These are phyloP conservation scores for Eutypella sp. DNA, from an alignment of 2,329 filamentous ascomycete species.

Conservation along the genomic window DNA sequence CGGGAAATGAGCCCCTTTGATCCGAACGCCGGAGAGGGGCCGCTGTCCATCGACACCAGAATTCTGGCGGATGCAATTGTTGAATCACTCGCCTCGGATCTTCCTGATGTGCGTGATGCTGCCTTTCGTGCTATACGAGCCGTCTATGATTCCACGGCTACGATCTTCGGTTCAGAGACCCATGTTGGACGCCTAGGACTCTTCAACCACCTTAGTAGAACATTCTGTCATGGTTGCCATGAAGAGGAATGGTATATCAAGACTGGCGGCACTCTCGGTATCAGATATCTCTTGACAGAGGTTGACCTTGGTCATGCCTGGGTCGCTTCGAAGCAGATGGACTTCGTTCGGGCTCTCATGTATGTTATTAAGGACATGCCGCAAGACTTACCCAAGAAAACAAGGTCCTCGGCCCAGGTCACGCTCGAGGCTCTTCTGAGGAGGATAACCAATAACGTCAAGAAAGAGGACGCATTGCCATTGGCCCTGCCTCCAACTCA, in stretches of 20 bases:
- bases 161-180: conserved; percentile 71
- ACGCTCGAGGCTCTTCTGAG: conserved; percentile 76
- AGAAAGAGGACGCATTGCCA: conserved; percentile 68
- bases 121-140: conserved; percentile 74
- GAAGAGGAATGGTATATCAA: conserved; percentile 99
- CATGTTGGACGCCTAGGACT: conserved; percentile 74
- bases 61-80: conserved; percentile 85
- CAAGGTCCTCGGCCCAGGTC: conserved; percentile 73
- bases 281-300: conserved; percentile 80
- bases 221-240: conserved; percentile 91
- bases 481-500: conserved; percentile 36
- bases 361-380: conserved; percentile 99
- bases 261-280: conserved; percentile 84
- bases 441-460: conserved; percentile 71
- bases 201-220: conserved; percentile 75
- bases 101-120: conserved; percentile 72
- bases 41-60: conserved; percentile 79
- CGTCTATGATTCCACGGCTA: conserved; percentile 69
- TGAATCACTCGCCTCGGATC: conserved; percentile 83
- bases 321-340: conserved; percentile 75
- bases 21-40: conserved; percentile 79
- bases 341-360: conserved; percentile 86
- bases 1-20: conserved; percentile 76
- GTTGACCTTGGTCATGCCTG: conserved; percentile 79
- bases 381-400: conserved; percentile 85